These are phyloP conservation scores for Gelatoporia subvermispora DNA, from an alignment of 768 basidiomycete genomes.

Conservation along the genomic window DNA sequence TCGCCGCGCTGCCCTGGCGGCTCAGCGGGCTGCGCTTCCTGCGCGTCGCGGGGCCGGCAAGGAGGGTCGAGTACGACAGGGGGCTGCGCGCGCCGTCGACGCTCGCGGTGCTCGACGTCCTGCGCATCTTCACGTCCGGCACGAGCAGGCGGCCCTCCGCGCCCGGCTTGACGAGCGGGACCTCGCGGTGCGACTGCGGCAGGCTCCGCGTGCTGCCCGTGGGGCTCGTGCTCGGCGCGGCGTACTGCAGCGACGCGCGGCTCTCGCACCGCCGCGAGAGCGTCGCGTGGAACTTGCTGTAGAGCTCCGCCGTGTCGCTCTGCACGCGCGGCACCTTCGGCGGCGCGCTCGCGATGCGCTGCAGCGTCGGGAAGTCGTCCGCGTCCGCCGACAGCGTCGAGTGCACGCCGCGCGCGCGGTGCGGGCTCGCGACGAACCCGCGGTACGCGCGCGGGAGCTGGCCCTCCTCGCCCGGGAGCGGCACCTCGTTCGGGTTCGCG, in stretches of 20 bases:
- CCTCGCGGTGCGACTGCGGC: conserved; percentile 26
- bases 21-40: conserved; percentile 35
- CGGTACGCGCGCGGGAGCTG: conserved; percentile 29
- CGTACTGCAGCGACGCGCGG: conserved; percentile 33
- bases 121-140: conserved; percentile 38
- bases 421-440: conserved; percentile 48
- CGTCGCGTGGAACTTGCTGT: conserved; percentile 50
- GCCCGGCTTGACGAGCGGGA: conserved; percentile 49
- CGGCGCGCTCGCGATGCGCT: conserved; percentile 1
- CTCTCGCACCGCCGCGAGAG: conserved; percentile 54
- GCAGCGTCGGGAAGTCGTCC: not conserved
- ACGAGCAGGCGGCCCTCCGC: conserved; percentile 64
- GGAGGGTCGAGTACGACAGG: conserved; percentile 8
- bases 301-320: conserved; percentile 37
- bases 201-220: conserved; percentile 33
- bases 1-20: conserved; percentile 36
- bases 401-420: conserved; percentile 43
- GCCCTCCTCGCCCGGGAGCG: conserved; percentile 21
- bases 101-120: conserved; percentile 8
- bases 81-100: conserved; percentile 10
- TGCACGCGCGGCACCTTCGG: conserved; percentile 22
- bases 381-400: conserved; percentile 38
- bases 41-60: conserved; percentile 2
- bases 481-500: conserved; percentile 32
- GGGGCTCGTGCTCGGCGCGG: conserved; percentile 20